phyloP scores from a whole-genome alignment of 2,329 filamentous ascomycete species.

The Shiraia sp. region DNA sequence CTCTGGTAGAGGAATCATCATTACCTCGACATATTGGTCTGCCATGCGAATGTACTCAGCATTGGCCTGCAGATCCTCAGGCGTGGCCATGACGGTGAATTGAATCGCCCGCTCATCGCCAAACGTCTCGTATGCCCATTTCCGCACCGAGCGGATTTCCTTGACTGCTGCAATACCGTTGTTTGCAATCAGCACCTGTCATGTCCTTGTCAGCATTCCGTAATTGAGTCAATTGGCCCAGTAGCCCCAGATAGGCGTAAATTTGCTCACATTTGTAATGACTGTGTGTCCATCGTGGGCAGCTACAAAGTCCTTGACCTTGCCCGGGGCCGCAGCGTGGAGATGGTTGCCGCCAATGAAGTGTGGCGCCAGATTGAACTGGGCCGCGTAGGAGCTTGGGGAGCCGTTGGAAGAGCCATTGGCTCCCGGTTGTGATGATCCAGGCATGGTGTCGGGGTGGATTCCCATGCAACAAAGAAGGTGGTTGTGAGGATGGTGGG shows the following conservation, averaged over 20 bases:
- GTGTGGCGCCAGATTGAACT: slow-evolving; percentile 82
- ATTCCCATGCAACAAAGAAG: slow-evolving; percentile 32
- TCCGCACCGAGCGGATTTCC: slow-evolving; percentile 97
- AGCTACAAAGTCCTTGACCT: slow-evolving; percentile 95
- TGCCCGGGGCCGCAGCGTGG: slow-evolving; percentile 77
- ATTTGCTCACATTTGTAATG: slow-evolving; percentile 83
- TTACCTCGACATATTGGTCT: slow-evolving; percentile 92
- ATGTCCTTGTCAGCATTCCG: slow-evolving; percentile 23
- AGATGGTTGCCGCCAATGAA: slow-evolving; percentile 96
- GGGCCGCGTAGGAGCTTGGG: slow-evolving; percentile 72
- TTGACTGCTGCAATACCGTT: slow-evolving; percentile 99
- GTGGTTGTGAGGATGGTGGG: slow-evolving; percentile 14
- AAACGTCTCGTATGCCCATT: slow-evolving; percentile 99
- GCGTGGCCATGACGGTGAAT: slow-evolving; percentile 99
- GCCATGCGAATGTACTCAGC: slow-evolving; percentile 99
- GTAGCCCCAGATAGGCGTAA: not conserved
- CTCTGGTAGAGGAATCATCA: not conserved
- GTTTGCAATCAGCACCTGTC: slow-evolving; percentile 94
- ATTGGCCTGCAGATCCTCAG: slow-evolving; percentile 95
- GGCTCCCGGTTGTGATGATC: slow-evolving; percentile 36
- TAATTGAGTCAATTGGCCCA: not conserved
- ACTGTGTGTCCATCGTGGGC: slow-evolving; percentile 92
- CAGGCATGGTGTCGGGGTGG: slow-evolving; percentile 38
- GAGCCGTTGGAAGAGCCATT: slow-evolving; percentile 57
- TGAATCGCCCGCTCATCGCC: slow-evolving; percentile 98